A percentile compares a stretch with the other conserved stretches of the same genome.
Conservation (phyloP, 1,139 yeast genomes). For the Zygoascus meyerae region DNA sequence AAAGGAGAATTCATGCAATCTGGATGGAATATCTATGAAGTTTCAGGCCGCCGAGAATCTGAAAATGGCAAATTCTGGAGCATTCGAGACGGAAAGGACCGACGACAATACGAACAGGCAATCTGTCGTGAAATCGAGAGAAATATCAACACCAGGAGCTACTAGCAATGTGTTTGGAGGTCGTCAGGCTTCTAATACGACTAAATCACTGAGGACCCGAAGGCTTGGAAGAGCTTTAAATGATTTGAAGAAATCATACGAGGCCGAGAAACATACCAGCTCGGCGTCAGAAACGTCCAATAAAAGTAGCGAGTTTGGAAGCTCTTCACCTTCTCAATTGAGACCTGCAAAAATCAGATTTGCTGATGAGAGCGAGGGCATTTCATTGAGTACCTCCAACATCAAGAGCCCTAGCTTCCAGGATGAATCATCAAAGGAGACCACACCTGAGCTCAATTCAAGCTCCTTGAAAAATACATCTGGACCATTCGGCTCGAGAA, state of each 20-base stretch:
- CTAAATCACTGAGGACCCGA: conserved; percentile 1
- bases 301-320: no score
- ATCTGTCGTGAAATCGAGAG: not conserved
- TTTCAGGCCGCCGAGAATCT: not conserved
- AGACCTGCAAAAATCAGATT: conserved; percentile 9
- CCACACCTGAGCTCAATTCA: no score
- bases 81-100: not conserved
- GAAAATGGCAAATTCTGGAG: not conserved
- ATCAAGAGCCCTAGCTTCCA: no score
- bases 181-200: not conserved
- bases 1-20: not conserved
- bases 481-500: no score
- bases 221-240: conserved; percentile 4
- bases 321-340: conserved; percentile 7
- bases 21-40: not conserved
- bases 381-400: not conserved
- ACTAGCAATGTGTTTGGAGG: not conserved
- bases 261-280: not conserved
- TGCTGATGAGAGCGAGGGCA: conserved; percentile 4
- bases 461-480: no score
- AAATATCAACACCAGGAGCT: not conserved
- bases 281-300: not conserved
- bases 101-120: not conserved
- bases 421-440: no score
- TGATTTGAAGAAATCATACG: conserved; percentile 8